Evolutionary conservation across 495 filamentous ascomycete species (phyloP), one percentile per base, ranked within the genome.

Genomic region (Thermothielavioides terrestris): DNA sequence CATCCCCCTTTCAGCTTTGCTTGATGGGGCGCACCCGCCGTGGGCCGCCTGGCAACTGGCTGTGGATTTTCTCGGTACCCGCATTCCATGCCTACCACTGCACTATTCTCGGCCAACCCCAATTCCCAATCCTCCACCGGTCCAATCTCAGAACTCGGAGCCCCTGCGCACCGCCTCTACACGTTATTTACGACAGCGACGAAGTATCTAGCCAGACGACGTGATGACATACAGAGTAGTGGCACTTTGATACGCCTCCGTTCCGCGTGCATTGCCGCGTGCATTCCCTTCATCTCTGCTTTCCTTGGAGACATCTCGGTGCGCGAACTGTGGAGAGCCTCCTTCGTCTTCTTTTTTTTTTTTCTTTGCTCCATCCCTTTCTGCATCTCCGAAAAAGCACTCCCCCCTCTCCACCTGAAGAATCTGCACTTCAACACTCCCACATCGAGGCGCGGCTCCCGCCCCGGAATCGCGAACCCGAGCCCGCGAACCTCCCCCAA

Each of bases 371-470:
- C 38, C 38, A 43, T 23, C 52, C 49, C 48, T 50, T 60, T 55
- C 54, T 58, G 57, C 57, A 53, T 57, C 50, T 52, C 55, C 54
- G 49, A 58, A 65, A 63, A 62, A 62, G 54, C 59, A 58, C 60
- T 54, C 62, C n/a, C n/a, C 57, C 55, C 55, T 61, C 62, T 54
- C 62, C 57, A 57, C 60, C 36, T 49, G 52, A 62, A 53, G 57
- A 56, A 46, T 56, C 56, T 62, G 53, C 56, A 56, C 46, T 56
- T 37, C 18, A 25, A 46, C 51, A 27, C 17, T 38, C n/a, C 30
- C 46, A 6, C 52, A 20, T 39, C 32, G 32, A 50, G 31, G 30
- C 15, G 32, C 43, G 28, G 43, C 39, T 34, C 42, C 55, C 47
- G 41, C 21, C 40, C 42, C 14, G 12, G 14, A 30, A 25, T 18